Evolutionary conservation across 2,329 filamentous ascomycete species (phyloP).

Genomic region (Kalmusia sp.): DNA sequence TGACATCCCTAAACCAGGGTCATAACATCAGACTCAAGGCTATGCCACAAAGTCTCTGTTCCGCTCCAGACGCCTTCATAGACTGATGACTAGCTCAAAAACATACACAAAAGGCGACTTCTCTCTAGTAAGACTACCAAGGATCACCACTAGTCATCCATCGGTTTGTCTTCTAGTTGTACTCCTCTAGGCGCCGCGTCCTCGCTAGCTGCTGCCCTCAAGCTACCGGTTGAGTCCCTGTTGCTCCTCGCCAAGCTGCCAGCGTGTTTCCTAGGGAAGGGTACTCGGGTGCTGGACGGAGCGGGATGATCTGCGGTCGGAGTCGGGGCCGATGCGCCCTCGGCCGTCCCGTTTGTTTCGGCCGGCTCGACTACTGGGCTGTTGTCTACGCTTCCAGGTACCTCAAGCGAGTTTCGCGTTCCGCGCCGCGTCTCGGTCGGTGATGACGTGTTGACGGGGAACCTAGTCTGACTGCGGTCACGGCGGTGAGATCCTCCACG

Average conservation of each 20-base stretch:
- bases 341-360: constrained; percentile 46
- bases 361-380: constrained; percentile 44
- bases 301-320: constrained; percentile 34
- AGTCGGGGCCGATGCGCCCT: constrained; percentile 18
- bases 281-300: constrained; percentile 43
- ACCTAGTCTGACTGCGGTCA: constrained; percentile 82
- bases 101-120: neutral
- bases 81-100: neutral
- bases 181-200: constrained; percentile 60
- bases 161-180: constrained; percentile 76
- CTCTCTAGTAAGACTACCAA: neutral
- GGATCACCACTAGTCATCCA: constrained; percentile 68
- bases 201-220: constrained; percentile 40
- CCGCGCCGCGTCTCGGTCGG: constrained; percentile 60
- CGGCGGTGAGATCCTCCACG: constrained; percentile 60
- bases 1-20: constrained; percentile 4
- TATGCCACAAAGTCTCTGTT: constrained; percentile 9
- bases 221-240: constrained; percentile 48
- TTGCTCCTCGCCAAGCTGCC: constrained; percentile 44
- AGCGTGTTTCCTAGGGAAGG: constrained; percentile 43
- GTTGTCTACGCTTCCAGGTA: constrained; percentile 68
- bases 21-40: too few species aligned
- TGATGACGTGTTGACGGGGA: constrained; percentile 73
- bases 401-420: constrained; percentile 76
- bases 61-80: neutral